phyloP scores from a whole-genome alignment of 306 rosid species.

The Malus asiatica region DNA sequence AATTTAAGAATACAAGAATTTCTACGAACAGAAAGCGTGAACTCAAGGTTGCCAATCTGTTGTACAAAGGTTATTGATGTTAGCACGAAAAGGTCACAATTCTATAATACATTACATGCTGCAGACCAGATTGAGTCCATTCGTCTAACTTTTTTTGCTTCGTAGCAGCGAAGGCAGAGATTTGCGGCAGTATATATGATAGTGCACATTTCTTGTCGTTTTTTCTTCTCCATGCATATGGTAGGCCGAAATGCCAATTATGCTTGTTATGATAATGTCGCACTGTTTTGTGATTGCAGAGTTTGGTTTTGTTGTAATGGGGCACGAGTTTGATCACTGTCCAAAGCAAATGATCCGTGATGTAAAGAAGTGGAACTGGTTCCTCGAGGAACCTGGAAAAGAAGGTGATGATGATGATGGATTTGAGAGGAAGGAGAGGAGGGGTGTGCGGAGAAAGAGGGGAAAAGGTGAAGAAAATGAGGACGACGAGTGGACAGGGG shows the following conservation, averaged over 20 bases:
- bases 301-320: conserved; percentile 70
- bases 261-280: conserved; percentile 3
- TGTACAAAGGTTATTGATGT: background rate
- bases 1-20: background rate
- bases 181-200: background rate
- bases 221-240: background rate
- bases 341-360: conserved; percentile 51
- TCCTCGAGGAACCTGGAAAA: conserved; percentile 53
- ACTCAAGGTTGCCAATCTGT: background rate
- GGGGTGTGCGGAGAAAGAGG: conserved; percentile 34
- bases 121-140: background rate
- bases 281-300: conserved; percentile 39
- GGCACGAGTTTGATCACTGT: conserved; percentile 72
- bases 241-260: background rate
- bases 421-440: conserved; percentile 19
- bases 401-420: conserved; percentile 33
- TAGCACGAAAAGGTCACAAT: background rate
- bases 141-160: background rate
- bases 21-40: too few relatives aligned
- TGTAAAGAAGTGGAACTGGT: conserved; percentile 70
- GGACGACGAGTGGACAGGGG: conserved; percentile 68
- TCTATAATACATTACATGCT: background rate
- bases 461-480: conserved; percentile 28
- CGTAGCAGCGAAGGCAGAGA: background rate
- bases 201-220: background rate